Evolutionary conservation across 192 early-diverging fungal genomes (phyloP), one percentile per base, ranked within the genome.

Genomic region (Rhizophagus sp.): DNA sequence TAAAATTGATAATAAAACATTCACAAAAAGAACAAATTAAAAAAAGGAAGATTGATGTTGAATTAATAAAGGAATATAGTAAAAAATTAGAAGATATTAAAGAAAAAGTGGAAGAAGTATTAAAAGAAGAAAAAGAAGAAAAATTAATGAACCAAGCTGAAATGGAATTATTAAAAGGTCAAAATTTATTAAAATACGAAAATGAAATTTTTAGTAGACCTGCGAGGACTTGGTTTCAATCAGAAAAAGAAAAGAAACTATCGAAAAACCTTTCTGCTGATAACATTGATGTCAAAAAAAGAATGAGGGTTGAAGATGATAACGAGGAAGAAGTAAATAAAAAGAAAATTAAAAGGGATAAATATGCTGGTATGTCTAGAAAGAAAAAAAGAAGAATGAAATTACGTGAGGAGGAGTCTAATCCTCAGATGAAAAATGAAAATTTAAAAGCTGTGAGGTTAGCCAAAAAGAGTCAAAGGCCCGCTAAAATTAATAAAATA

Each of bases 151-250:
- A 88, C 39, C 89, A 92, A 49, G 92, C 96, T 1, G 98, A 99
- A 71, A 99, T 98, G 97, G 90, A 98, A 81, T 81, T 96, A 72
- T 84, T 88, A 47, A 97, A 95, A 88, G 91, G 91, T 34, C 82
- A 93, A 63, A 99, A 99, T 82, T 84, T 98, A 80, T 78, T 98
- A 39, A 84, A 89, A 75, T 92, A 96, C 84, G 88, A 91, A 79
- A 88, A 92, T 33, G 98, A 99, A 82, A 98, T 99, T 81, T 89
- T 91, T 84, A 85, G 86, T 80, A 89, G 96, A 57, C 98, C 98
- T 33, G 93, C 92, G 44, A 90, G 93, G 87, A 97, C 94, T 9
- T 99, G 97, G 97, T 99, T 99, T 91, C 94, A 97, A 84, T 86
- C 91, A 10, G 85, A 91, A 30, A 88, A 90, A 73, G 93, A 96